Conservation (phyloP, 2,329 filamentous ascomycete genomes). For the Penicillium decumbens region DNA sequence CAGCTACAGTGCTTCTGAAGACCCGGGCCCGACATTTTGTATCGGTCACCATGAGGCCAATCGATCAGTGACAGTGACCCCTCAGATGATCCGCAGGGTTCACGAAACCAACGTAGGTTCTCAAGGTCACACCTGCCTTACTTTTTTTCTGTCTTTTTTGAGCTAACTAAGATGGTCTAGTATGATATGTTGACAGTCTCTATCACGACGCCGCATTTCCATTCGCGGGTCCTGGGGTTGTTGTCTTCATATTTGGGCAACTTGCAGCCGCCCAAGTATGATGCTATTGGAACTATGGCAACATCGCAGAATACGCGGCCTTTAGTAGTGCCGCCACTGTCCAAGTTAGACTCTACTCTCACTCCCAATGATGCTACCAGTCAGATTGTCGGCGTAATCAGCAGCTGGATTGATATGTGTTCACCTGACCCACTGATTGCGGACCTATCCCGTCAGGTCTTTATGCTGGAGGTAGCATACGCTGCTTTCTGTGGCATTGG, state of each 20-base stretch:
- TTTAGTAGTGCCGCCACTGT: slow-evolving; percentile 40
- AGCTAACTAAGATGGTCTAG: slow-evolving; percentile 31
- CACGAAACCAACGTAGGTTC: slow-evolving; percentile 52
- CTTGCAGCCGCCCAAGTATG: slow-evolving; percentile 34
- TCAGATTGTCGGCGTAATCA: slow-evolving; percentile 73
- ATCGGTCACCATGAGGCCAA: slow-evolving; percentile 60
- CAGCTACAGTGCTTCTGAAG: slow-evolving; percentile 30
- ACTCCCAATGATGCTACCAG: slow-evolving; percentile 76
- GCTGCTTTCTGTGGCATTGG: slow-evolving; percentile 90
- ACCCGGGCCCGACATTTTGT: slow-evolving; percentile 49
- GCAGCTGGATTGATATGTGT: slow-evolving; percentile 86
- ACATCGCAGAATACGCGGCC: slow-evolving; percentile 41
- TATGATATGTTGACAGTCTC: slow-evolving; percentile 63
- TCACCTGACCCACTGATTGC: slow-evolving; percentile 78
- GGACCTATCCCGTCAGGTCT: slow-evolving; percentile 79
- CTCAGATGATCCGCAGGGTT: slow-evolving; percentile 50
- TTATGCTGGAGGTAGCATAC: slow-evolving; percentile 88
- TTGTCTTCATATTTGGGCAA: slow-evolving; percentile 50
- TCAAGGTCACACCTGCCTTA: background rate
- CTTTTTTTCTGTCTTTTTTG: background rate
- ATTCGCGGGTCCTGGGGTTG: slow-evolving; percentile 53
- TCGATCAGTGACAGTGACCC: slow-evolving; percentile 47
- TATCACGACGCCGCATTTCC: slow-evolving; percentile 58
- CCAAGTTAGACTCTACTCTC: slow-evolving; percentile 54
- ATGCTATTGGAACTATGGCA: slow-evolving; percentile 37